Evolutionary conservation across 495 filamentous ascomycete genomes (phyloP).

Genomic region (Cenococcum geophilum): DNA sequence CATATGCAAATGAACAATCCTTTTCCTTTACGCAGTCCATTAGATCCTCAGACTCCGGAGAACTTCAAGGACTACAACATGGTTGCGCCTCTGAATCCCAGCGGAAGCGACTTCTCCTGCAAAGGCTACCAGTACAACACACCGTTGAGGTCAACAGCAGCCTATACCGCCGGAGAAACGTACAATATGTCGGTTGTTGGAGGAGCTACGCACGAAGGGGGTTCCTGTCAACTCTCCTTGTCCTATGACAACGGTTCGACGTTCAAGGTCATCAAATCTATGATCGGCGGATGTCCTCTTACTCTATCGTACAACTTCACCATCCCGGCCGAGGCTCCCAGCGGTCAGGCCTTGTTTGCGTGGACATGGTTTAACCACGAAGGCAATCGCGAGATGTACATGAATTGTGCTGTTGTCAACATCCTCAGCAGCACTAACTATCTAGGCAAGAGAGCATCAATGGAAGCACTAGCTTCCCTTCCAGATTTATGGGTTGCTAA

Average conservation of each 20-base stretch:
- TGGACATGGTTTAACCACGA: constrained; percentile 57
- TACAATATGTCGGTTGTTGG: constrained; percentile 56
- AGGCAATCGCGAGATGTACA: constrained; percentile 57
- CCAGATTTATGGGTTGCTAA: constrained; percentile 58
- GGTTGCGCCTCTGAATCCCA: constrained; percentile 47
- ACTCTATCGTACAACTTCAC: constrained; percentile 52
- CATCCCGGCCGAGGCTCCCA: constrained; percentile 55
- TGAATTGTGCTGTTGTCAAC: constrained; percentile 29
- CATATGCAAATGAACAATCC: constrained; percentile 5
- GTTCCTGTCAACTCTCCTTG: constrained; percentile 58
- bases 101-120: constrained; percentile 56
- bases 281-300: constrained; percentile 56
- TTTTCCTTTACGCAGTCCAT: constrained; percentile 3
- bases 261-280: constrained; percentile 61
- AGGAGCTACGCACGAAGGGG: constrained; percentile 55
- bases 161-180: constrained; percentile 49
- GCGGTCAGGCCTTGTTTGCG: constrained; percentile 55
- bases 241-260: constrained; percentile 56
- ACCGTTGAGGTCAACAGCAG: constrained; percentile 44
- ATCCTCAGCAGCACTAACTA: constrained; percentile 19
- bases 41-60: constrained; percentile 31
- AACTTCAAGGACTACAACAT: constrained; percentile 54
- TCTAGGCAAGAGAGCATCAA: constrained; percentile 2
- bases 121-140: constrained; percentile 57
- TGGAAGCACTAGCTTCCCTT: constrained; percentile 36